These are phyloP conservation scores for Strigomonas culicis DNA, from an alignment of 208 protist species.

Conservation along the genomic window DNA sequence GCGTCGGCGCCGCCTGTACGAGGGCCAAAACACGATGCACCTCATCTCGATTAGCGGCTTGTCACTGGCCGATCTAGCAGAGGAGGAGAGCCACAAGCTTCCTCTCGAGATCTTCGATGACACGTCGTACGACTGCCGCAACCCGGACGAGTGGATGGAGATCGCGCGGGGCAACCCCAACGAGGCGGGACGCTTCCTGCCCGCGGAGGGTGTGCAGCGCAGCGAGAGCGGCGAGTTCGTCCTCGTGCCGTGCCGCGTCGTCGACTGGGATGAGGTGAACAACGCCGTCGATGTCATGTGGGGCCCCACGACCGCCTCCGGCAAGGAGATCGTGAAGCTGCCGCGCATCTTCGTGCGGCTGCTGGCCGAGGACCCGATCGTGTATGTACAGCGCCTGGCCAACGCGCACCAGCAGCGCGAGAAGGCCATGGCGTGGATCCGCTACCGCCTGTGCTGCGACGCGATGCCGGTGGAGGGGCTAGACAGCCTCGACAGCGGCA, in stretches of 20 bases:
- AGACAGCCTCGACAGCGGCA: constrained; percentile 45
- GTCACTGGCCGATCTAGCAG: constrained; percentile 54
- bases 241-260: constrained; percentile 80
- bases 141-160: constrained; percentile 89
- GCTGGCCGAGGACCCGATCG: constrained; percentile 86
- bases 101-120: constrained; percentile 95
- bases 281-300: constrained; percentile 76
- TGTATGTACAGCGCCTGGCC: constrained; percentile 83
- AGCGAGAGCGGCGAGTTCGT: constrained; percentile 29
- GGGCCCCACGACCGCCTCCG: constrained; percentile 31
- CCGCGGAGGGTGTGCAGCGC: constrained; percentile 72
- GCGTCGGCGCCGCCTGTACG: constrained; percentile 90
- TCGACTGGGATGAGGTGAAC: constrained; percentile 61
- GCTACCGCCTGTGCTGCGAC: constrained; percentile 91
- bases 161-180: constrained; percentile 56
- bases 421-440: constrained; percentile 87
- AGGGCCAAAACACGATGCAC: constrained; percentile 67
- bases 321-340: constrained; percentile 22
- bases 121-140: constrained; percentile 93
- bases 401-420: constrained; percentile 77
- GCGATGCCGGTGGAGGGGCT: constrained; percentile 88
- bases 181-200: constrained; percentile 59
- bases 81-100: constrained; percentile 60
- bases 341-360: constrained; percentile 87
- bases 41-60: constrained; percentile 79